These are phyloP conservation scores for Spinacia oleracea DNA, from an alignment of 179 eudicot species.

Conservation along the genomic window DNA sequence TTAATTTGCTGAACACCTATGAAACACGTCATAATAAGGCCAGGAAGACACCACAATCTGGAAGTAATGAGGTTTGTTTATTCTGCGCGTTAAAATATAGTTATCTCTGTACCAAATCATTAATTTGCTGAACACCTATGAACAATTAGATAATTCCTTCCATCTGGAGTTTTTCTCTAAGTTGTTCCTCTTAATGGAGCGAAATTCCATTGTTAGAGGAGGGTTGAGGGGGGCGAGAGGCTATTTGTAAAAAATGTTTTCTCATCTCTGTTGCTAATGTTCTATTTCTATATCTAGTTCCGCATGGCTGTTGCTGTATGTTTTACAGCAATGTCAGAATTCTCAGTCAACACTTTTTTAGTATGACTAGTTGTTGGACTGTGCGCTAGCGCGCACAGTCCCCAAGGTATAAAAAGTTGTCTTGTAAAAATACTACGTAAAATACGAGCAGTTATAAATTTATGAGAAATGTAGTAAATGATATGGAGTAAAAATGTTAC, in stretches of 20 bases:
- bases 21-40: conserved; percentile 48
- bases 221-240: too few relatives aligned
- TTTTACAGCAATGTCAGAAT: background rate
- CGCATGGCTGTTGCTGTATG: background rate
- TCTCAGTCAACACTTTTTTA: background rate
- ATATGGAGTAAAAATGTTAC: too few relatives aligned
- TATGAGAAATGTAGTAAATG: too few relatives aligned
- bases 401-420: too few relatives aligned
- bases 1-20: background rate
- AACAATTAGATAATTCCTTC: background rate
- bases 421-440: too few relatives aligned
- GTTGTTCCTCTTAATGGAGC: background rate
- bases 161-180: background rate
- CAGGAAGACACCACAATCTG: conserved; percentile 26
- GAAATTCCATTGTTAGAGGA: background rate
- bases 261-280: background rate
- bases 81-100: background rate
- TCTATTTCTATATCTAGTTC: background rate
- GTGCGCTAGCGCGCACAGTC: too few relatives aligned
- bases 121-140: background rate
- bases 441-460: too few relatives aligned
- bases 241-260: background rate
- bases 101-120: background rate
- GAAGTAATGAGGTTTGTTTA: conserved; percentile 30
- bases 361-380: too few relatives aligned